Percentiles rank a stretch among this genome's conserved stretches.
Evolutionary conservation across 768 basidiomycete species (phyloP).

Genomic region (Suillus lakei): DNA sequence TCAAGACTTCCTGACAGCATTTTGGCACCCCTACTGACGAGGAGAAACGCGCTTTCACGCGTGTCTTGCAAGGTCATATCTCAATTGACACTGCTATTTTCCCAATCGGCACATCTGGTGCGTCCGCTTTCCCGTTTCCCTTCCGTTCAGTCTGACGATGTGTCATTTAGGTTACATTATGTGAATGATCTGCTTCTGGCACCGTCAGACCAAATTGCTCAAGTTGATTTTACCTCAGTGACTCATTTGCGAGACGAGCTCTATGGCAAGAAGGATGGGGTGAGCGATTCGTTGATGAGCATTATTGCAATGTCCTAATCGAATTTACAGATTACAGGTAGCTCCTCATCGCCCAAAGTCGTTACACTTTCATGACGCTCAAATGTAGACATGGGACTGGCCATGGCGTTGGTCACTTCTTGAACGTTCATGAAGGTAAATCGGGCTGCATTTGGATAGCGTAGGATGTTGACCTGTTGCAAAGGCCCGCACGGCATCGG

Average conservation of each 20-base stretch:
- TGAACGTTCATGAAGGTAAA: constrained; percentile 88
- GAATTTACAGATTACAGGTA: constrained; percentile 59
- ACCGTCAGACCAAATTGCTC: neutral
- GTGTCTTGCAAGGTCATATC: constrained; percentile 91
- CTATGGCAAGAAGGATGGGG: constrained; percentile 91
- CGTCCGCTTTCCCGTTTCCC: constrained; percentile 18
- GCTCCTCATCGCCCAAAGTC: constrained; percentile 9
- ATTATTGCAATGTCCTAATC: neutral
- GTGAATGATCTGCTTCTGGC: constrained; percentile 37
- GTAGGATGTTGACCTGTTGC: constrained; percentile 9
- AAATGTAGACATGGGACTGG: constrained; percentile 82
- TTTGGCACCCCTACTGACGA: constrained; percentile 85
- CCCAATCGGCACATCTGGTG: constrained; percentile 80
- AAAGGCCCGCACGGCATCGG: constrained; percentile 63
- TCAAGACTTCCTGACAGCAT: constrained; percentile 53
- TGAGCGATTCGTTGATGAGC: constrained; percentile 36
- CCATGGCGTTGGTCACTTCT: constrained; percentile 92
- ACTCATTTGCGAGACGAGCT: constrained; percentile 77
- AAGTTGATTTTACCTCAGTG: constrained; percentile 47
- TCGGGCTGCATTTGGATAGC: neutral
- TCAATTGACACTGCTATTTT: constrained; percentile 86
- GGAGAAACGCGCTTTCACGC: constrained; percentile 87
- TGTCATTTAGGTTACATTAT: constrained; percentile 53
- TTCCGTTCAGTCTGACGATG: neutral
- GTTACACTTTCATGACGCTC: neutral